Percentiles rank a stretch among this genome's conserved stretches.
These are phyloP conservation scores for Mycena polygramma DNA, from an alignment of 768 basidiomycete genomes.

Conservation along the genomic window DNA sequence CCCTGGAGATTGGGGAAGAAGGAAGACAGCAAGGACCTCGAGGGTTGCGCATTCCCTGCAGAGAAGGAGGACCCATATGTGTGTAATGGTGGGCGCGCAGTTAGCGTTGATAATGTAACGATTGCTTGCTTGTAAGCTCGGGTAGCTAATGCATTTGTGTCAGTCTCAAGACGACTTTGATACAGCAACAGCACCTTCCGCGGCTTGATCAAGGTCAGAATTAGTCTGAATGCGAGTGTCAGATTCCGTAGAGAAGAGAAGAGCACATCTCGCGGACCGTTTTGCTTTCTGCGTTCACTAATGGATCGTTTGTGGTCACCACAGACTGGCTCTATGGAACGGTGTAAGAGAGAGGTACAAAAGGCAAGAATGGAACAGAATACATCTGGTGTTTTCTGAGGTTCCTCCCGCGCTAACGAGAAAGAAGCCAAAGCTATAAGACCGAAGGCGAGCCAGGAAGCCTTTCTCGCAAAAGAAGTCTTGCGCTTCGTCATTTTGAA, in stretches of 20 bases:
- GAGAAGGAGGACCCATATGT: slow-evolving; percentile 67
- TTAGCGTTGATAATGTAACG: slow-evolving; percentile 73
- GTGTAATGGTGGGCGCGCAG: slow-evolving; percentile 68
- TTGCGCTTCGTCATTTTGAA: slow-evolving; percentile 29
- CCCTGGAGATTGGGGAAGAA: slow-evolving; percentile 81
- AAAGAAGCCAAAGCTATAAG: slow-evolving; percentile 64
- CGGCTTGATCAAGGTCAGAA: slow-evolving; percentile 57
- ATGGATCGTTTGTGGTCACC: slow-evolving; percentile 14
- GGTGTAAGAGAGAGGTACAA: neutral
- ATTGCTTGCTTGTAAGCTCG: slow-evolving; percentile 85
- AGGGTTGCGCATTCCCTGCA: slow-evolving; percentile 51
- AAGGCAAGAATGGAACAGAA: slow-evolving; percentile 10
- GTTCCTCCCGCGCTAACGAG: slow-evolving; percentile 56
- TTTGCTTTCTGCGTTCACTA: slow-evolving; percentile 28
- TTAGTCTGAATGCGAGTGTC: slow-evolving; percentile 42
- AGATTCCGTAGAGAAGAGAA: slow-evolving; percentile 14
- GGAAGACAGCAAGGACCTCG: slow-evolving; percentile 71
- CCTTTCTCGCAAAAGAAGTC: slow-evolving; percentile 53
- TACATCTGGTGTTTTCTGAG: slow-evolving; percentile 48
- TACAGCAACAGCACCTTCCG: slow-evolving; percentile 60
- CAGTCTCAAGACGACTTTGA: slow-evolving; percentile 8
- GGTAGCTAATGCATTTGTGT: slow-evolving; percentile 57
- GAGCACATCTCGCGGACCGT: slow-evolving; percentile 17
- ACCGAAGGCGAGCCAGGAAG: slow-evolving; percentile 72
- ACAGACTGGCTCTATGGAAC: slow-evolving; percentile 20